Percentiles rank a stretch among this genome's conserved stretches.
These are phyloP conservation scores for Aspergillus ostianus DNA, from an alignment of 495 filamentous ascomycete species.

Conservation along the genomic window DNA sequence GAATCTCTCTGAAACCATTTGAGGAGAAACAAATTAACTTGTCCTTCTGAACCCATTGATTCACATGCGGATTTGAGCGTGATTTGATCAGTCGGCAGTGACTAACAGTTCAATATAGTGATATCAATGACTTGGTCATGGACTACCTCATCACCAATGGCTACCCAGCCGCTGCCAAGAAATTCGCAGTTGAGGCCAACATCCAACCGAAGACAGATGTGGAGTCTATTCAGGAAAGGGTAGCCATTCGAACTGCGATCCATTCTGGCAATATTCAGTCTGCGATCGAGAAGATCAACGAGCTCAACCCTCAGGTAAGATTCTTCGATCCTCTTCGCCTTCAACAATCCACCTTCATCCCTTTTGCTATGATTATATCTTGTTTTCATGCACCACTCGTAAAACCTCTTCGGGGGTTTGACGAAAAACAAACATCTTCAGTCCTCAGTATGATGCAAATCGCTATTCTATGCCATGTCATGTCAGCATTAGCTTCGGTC, in stretches of 20 bases:
- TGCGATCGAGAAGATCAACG: constrained; percentile 85
- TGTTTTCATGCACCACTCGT: constrained; percentile 99
- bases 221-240: constrained; percentile 70
- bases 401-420: constrained; percentile 72
- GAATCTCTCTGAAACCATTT: constrained; percentile 98
- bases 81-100: constrained; percentile 11
- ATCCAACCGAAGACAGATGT: constrained; percentile 68
- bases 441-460: constrained; percentile 81
- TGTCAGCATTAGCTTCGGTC: constrained; percentile 14
- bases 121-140: constrained; percentile 93
- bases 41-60: constrained; percentile 55
- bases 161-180: constrained; percentile 88
- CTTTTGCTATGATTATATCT: constrained; percentile 83
- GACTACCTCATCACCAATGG: constrained; percentile 97
- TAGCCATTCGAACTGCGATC: constrained; percentile 77
- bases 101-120: constrained; percentile 56
- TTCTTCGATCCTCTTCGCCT: constrained; percentile 10
- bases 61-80: constrained; percentile 7
- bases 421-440: constrained; percentile 95
- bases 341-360: constrained; percentile 12
- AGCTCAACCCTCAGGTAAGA: constrained; percentile 85
- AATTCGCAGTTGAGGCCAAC: constrained; percentile 92
- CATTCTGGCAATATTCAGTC: constrained; percentile 78
- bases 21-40: constrained; percentile 85
- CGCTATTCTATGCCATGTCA: constrained; percentile 7